Conservation (phyloP, 1,284 basidiomycete genomes). For the Sanguinoderma infundibulare region DNA sequence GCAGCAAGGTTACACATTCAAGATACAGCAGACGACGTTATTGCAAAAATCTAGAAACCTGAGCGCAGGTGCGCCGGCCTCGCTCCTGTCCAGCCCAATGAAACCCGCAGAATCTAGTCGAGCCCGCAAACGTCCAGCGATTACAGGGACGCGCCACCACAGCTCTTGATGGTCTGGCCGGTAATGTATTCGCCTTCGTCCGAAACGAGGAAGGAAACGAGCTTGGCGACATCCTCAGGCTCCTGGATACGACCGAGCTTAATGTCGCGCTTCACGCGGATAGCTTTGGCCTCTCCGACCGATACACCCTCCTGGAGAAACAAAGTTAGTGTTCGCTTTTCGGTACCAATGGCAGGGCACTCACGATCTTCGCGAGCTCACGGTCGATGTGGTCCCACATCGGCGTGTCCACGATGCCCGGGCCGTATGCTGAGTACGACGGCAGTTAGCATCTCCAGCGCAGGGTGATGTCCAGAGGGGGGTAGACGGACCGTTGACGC, state of each 20-base stretch:
- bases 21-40: neutral
- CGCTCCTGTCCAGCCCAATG: conserved; percentile 9
- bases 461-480: neutral
- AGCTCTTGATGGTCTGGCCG: conserved; percentile 43
- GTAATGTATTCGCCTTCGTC: conserved; percentile 46
- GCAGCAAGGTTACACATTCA: neutral
- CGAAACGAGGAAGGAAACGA: conserved; percentile 49
- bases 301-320: conserved; percentile 31
- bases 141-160: conserved; percentile 38
- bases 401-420: conserved; percentile 41
- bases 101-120: neutral
- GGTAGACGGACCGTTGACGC: conserved; percentile 36
- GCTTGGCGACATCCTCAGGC: conserved; percentile 45
- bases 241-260: conserved; percentile 39
- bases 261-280: conserved; percentile 37
- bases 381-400: conserved; percentile 43
- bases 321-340: neutral
- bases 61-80: conserved; percentile 18
- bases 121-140: neutral
- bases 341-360: conserved; percentile 1
- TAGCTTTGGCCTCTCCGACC: conserved; percentile 37
- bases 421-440: conserved; percentile 33
- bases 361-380: conserved; percentile 36
- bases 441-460: neutral
- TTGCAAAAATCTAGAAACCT: too few species aligned